A percentile compares a stretch with the other conserved stretches of the same genome.
Conservation (phyloP, 2,329 filamentous ascomycete genomes). For the Fusarium sp. region DNA sequence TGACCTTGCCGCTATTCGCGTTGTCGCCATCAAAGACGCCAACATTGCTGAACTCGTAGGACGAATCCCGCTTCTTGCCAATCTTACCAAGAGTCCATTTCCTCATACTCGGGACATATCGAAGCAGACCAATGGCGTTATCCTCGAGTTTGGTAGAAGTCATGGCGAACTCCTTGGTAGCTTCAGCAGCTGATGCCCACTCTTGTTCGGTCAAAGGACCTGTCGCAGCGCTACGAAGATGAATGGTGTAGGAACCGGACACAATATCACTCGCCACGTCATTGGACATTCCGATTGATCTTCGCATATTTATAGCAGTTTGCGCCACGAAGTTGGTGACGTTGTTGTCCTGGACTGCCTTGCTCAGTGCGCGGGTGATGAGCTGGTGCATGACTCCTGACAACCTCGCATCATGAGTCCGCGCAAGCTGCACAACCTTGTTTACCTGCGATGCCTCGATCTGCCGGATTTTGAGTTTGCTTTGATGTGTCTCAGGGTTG, state of each 20-base stretch:
- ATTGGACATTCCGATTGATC: conserved; percentile 30
- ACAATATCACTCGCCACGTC: conserved; percentile 27
- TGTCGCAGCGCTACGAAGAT: conserved; percentile 5
- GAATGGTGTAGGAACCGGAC: conserved; percentile 28
- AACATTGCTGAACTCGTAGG: conserved; percentile 41
- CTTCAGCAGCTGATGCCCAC: conserved; percentile 29
- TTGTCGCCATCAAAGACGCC: conserved; percentile 24
- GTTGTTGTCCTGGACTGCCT: conserved; percentile 13
- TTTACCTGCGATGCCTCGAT: conserved; percentile 17
- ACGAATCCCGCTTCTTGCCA: conserved; percentile 35
- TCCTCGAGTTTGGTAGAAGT: conserved; percentile 26
- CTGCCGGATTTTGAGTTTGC: conserved; percentile 28
- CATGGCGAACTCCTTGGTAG: conserved; percentile 25
- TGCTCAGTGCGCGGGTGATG: conserved; percentile 37
- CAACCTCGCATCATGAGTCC: conserved; percentile 35
- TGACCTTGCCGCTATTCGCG: not conserved
- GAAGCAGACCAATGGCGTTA: conserved; percentile 33
- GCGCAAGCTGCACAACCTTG: conserved; percentile 13
- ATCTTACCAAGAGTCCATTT: conserved; percentile 38
- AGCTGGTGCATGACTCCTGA: conserved; percentile 35
- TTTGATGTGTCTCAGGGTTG: conserved; percentile 14
- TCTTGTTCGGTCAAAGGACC: conserved; percentile 29
- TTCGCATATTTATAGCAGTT: conserved; percentile 41
- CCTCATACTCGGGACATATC: conserved; percentile 37
- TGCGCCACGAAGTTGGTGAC: conserved; percentile 41